Evolutionary conservation across 1,139 yeast genomes (phyloP).

Genomic region (Blastobotrys ciferrii): DNA sequence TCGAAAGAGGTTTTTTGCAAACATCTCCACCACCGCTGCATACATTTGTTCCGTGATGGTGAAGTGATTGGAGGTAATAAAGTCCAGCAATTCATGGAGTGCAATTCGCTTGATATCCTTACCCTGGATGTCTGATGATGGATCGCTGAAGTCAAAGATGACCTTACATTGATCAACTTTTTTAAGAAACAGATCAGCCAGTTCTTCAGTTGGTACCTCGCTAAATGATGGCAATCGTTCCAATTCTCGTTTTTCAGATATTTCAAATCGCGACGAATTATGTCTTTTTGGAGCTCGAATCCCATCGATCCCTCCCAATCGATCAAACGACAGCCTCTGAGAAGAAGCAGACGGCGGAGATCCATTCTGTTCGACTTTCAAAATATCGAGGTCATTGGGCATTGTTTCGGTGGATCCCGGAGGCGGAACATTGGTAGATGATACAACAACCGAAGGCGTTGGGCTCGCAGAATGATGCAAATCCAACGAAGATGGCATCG

Average conservation of each 20-base stretch:
- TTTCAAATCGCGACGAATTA: slow-evolving; percentile 87
- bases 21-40: slow-evolving; percentile 84
- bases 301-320: slow-evolving; percentile 51
- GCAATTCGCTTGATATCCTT: slow-evolving; percentile 88
- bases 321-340: slow-evolving; percentile 33
- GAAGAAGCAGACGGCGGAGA: slow-evolving; percentile 15
- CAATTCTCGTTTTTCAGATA: slow-evolving; percentile 67
- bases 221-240: slow-evolving; percentile 83
- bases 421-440: slow-evolving; percentile 32
- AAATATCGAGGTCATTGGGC: slow-evolving; percentile 39
- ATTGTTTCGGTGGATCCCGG: slow-evolving; percentile 41
- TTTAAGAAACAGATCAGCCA: slow-evolving; percentile 74
- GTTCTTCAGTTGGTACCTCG: slow-evolving; percentile 85
- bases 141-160: slow-evolving; percentile 91
- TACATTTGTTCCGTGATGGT: slow-evolving; percentile 90
- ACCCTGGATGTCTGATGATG: slow-evolving; percentile 86
- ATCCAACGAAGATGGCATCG: slow-evolving; percentile 9
- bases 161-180: slow-evolving; percentile 94
- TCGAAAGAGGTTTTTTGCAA: slow-evolving; percentile 81
- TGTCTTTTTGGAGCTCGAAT: slow-evolving; percentile 85
- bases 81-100: slow-evolving; percentile 83
- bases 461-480: not conserved
- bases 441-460: slow-evolving; percentile 14
- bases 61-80: slow-evolving; percentile 72
- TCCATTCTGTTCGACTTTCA: slow-evolving; percentile 22